Conservation (phyloP, 441 rosid genomes). For the Croton laevigatus region DNA sequence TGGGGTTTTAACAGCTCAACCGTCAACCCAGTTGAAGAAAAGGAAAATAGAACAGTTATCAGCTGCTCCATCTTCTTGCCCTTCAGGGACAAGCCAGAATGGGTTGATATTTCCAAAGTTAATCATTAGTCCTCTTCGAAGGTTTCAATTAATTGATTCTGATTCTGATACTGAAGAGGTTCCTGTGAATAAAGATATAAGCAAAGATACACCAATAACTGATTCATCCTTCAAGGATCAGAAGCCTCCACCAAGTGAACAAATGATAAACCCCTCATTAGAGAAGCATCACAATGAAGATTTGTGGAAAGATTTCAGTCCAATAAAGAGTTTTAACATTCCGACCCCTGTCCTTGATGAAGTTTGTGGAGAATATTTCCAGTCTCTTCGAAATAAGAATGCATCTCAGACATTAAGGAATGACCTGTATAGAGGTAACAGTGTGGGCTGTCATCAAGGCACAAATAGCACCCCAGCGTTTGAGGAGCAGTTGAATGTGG, state of each 20-base stretch:
- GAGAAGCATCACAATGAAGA: constrained; percentile 35
- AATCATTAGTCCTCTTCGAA: constrained; percentile 74
- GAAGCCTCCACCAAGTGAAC: constrained; percentile 28
- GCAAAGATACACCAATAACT: constrained; percentile 27
- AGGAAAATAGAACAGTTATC: constrained; percentile 34
- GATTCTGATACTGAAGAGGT: constrained; percentile 62
- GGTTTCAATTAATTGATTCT: constrained; percentile 73
- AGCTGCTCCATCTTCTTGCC: constrained; percentile 39
- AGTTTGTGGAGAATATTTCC: constrained; percentile 73
- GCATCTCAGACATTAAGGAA: constrained; percentile 30
- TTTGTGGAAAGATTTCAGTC: constrained; percentile 69
- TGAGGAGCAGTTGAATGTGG: constrained; percentile 33
- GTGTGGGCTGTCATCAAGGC: constrained; percentile 18
- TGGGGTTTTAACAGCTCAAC: constrained; percentile 36
- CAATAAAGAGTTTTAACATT: constrained; percentile 36
- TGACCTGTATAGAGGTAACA: constrained; percentile 21
- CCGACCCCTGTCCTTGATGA: constrained; percentile 82
- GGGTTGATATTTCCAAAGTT: constrained; percentile 48
- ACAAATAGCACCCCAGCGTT: constrained; percentile 22
- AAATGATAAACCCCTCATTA: constrained; percentile 30
- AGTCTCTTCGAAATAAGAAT: constrained; percentile 40
- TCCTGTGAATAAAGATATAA: constrained; percentile 24
- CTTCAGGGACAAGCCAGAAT: constrained; percentile 32
- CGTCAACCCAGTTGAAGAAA: constrained; percentile 31
- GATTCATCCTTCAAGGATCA: constrained; percentile 28